A percentile compares a stretch with the other conserved stretches of the same genome.
Conservation (phyloP, 495 filamentous ascomycete species). For the Chaetomidium leptoderma region DNA sequence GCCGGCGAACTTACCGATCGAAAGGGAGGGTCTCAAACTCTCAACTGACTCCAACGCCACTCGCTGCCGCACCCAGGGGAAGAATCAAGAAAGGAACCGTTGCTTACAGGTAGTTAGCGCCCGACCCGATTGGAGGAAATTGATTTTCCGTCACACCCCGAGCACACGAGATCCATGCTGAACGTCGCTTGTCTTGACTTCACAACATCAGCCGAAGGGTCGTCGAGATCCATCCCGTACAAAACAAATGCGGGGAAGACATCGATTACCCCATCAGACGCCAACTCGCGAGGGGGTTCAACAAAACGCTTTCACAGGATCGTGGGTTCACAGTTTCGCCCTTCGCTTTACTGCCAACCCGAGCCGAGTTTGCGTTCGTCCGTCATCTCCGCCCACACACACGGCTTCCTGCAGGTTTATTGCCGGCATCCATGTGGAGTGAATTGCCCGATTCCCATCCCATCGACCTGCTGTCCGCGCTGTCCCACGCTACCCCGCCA, state of each 20-base stretch:
- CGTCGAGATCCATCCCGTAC: background rate
- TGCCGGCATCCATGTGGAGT: constrained; percentile 10
- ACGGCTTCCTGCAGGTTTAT: background rate
- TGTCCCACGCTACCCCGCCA: constrained; percentile 12
- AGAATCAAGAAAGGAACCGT: too few species aligned
- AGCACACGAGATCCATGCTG: background rate
- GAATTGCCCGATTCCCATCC: background rate
- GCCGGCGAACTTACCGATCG: too few species aligned
- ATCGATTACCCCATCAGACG: background rate
- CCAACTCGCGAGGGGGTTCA: background rate
- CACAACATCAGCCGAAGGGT: background rate
- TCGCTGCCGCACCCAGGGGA: too few species aligned
- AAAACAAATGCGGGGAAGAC: background rate
- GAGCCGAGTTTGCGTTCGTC: background rate
- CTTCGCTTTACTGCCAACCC: background rate
- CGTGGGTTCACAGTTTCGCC: background rate
- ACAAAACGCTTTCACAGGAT: background rate
- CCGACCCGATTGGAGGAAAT: constrained; percentile 31
- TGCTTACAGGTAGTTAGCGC: too few species aligned
- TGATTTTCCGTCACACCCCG: constrained; percentile 24
- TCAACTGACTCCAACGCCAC: too few species aligned
- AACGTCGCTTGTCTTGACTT: background rate
- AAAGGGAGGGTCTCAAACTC: too few species aligned
- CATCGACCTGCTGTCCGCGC: background rate
- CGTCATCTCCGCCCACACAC: background rate